Evolutionary conservation across 2,329 filamentous ascomycete species (phyloP).

Genomic region (Talaromyces piceae): DNA sequence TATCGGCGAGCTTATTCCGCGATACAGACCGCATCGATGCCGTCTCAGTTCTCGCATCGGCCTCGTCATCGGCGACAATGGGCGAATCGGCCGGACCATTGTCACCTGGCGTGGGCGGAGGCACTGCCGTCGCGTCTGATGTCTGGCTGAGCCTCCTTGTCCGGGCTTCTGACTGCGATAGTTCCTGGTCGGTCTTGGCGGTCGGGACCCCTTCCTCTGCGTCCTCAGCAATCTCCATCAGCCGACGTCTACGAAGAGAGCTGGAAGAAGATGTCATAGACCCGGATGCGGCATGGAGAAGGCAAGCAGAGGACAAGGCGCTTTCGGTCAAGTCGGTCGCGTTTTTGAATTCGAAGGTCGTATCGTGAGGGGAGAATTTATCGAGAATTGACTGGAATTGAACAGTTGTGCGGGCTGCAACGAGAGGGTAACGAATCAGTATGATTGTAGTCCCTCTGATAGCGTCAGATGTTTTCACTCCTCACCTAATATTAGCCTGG

Average conservation of each 20-base stretch:
- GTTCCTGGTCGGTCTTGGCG: constrained; percentile 9
- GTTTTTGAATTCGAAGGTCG: constrained; percentile 66
- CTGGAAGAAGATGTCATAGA: constrained; percentile 80
- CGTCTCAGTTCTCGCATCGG: constrained; percentile 16
- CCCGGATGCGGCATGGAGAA: constrained; percentile 76
- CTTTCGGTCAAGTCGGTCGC: constrained; percentile 79
- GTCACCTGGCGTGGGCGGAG: constrained; percentile 16
- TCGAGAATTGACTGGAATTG: constrained; percentile 57
- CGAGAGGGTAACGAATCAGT: neutral
- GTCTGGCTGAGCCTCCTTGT: constrained; percentile 20
- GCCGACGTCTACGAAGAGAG: constrained; percentile 65
- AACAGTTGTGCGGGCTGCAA: constrained; percentile 70
- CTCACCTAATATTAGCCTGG: constrained; percentile 81
- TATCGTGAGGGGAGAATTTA: constrained; percentile 77
- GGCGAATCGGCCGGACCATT: constrained; percentile 9
- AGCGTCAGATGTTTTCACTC: constrained; percentile 7
- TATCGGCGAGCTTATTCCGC: constrained; percentile 25
- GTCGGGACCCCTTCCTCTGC: constrained; percentile 62
- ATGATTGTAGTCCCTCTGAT: neutral
- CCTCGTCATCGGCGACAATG: constrained; percentile 3
- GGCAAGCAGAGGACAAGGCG: constrained; percentile 79
- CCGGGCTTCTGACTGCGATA: neutral
- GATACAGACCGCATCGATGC: constrained; percentile 19
- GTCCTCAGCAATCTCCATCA: constrained; percentile 93
- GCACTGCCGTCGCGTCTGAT: constrained; percentile 29